These are phyloP conservation scores for Fagopyrum tataricum DNA, from an alignment of 148 eudicot genomes.

Conservation along the genomic window DNA sequence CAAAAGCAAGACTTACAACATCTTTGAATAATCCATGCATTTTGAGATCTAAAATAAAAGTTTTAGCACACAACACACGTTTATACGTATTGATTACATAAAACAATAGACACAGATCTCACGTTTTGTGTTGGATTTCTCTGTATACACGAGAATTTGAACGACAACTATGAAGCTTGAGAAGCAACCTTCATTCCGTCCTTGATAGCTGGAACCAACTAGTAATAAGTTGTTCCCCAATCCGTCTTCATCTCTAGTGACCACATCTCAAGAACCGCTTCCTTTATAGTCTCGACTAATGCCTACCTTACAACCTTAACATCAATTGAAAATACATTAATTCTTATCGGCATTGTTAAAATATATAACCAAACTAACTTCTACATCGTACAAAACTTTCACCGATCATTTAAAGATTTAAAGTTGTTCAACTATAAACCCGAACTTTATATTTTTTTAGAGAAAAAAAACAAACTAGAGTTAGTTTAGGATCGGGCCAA, in stretches of 20 bases:
- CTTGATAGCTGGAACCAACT: conserved; percentile 73
- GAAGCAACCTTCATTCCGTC: conserved; percentile 44
- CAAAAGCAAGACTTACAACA: no score
- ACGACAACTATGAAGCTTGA: neutral
- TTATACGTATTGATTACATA: neutral
- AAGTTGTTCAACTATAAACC: no score
- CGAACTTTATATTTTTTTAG: no score
- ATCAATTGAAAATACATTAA: neutral
- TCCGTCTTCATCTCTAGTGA: conserved; percentile 75
- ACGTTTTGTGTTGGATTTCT: neutral
- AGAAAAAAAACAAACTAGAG: no score
- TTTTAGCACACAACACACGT: neutral
- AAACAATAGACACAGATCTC: neutral
- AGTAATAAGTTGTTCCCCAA: conserved; percentile 79
- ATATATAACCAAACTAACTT: no score
- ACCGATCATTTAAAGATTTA: no score
- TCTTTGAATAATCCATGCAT: neutral
- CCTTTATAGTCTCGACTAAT: conserved; percentile 70
- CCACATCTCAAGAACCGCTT: conserved; percentile 88
- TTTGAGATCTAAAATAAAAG: neutral
- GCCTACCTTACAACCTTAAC: conserved; percentile 74
- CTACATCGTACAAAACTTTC: no score
- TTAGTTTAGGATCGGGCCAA: no score
- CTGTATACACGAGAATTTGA: neutral
- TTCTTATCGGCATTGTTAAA: no score